Conservation (phyloP, 345 rosid genomes). For the Populus deltoides region DNA sequence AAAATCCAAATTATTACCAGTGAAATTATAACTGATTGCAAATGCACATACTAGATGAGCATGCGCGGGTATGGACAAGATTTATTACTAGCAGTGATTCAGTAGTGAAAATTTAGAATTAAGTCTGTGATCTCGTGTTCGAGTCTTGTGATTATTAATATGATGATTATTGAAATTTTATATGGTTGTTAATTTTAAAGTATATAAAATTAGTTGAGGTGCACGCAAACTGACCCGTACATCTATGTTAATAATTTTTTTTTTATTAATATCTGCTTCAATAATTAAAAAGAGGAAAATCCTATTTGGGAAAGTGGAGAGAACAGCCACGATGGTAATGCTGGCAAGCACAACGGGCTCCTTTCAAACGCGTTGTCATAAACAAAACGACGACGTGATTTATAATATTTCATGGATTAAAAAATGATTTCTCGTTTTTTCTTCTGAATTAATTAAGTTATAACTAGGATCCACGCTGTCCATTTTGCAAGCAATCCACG, state of each 20-base stretch:
- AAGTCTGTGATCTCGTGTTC: too few relatives aligned
- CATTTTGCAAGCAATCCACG: neutral
- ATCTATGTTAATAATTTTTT: too few relatives aligned
- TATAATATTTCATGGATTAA: neutral
- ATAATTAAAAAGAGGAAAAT: neutral
- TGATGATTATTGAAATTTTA: too few relatives aligned
- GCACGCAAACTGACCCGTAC: too few relatives aligned
- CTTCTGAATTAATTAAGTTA: neutral
- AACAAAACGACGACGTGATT: neutral
- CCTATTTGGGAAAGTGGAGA: neutral
- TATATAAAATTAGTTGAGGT: too few relatives aligned
- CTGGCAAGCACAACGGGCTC: slow-evolving; percentile 5
- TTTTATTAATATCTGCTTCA: neutral
- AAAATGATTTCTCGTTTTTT: neutral
- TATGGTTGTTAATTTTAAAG: too few relatives aligned
- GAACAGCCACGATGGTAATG: neutral
- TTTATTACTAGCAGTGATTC: too few relatives aligned
- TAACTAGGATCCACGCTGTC: neutral
- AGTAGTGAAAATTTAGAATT: too few relatives aligned
- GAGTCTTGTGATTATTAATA: too few relatives aligned
- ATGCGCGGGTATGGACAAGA: neutral
- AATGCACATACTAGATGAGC: too few relatives aligned
- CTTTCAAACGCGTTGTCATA: slow-evolving; percentile 1
- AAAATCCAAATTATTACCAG: neutral
- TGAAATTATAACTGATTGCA: too few relatives aligned